phyloP scores from a whole-genome alignment of 2,329 filamentous ascomycete genomes.

The Monilinia fructigena region DNA sequence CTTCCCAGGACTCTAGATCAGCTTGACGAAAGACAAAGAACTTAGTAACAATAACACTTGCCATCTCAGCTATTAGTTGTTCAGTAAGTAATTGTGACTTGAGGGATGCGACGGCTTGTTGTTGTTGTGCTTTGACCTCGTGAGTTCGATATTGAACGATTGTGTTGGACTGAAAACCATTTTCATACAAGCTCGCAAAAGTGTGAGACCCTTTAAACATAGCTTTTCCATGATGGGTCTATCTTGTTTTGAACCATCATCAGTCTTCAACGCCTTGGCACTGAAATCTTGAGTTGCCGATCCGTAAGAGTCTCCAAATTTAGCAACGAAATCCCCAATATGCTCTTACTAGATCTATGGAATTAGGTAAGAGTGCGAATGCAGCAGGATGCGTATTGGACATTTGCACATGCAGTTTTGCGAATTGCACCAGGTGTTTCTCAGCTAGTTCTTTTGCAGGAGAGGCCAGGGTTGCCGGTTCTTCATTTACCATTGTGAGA shows the following conservation, averaged over 20 bases:
- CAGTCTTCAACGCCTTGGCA: constrained; percentile 48
- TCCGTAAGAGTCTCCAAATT: constrained; percentile 73
- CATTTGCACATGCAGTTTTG: constrained; percentile 90
- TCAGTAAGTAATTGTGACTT: constrained; percentile 73
- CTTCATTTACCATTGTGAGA: constrained; percentile 59
- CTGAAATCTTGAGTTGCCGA: constrained; percentile 42
- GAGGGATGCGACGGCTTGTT: constrained; percentile 65
- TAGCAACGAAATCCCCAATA: constrained; percentile 86
- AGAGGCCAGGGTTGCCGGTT: constrained; percentile 52
- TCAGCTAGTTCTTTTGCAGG: constrained; percentile 64
- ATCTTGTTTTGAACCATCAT: constrained; percentile 50
- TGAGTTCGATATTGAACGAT: constrained; percentile 78
- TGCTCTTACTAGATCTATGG: constrained; percentile 70
- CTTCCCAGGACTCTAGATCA: constrained; percentile 89
- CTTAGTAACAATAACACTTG: constrained; percentile 79
- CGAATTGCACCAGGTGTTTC: constrained; percentile 84
- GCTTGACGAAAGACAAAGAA: constrained; percentile 84
- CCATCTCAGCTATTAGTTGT: constrained; percentile 74
- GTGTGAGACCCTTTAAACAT: constrained; percentile 76
- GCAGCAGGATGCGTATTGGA: constrained; percentile 74
- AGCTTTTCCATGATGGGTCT: constrained; percentile 73
- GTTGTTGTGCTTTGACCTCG: constrained; percentile 74
- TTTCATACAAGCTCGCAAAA: constrained; percentile 78
- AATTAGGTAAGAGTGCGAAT: constrained; percentile 79
- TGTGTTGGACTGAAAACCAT: constrained; percentile 80